Evolutionary conservation across 345 rosid species (phyloP), one percentile per base, ranked within the genome.

Genomic region (Lepidium didymum): DNA sequence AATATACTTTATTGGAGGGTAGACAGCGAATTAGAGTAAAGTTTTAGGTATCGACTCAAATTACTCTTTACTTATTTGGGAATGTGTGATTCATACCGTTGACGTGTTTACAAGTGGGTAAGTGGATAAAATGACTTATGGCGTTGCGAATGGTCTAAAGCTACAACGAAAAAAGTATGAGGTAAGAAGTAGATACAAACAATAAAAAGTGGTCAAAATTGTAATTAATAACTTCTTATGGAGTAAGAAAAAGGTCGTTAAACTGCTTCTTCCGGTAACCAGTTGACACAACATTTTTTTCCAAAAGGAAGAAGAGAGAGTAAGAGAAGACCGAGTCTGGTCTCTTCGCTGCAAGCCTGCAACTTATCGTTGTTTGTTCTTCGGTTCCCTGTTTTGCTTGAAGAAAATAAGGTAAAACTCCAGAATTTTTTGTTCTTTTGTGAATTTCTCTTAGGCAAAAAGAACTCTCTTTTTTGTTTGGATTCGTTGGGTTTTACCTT

Each of bases 251-350:
- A 52, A 29, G 33, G 33, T 29, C 56, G 35, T 10, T 57, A 61
- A 61, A 44, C 68, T 52, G 68, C 64, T 10, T 44, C 73, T 61
- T 37, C 73, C 73, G 78, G 78, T 74, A 61, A 74, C 73, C 25
- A 54, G 73, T 74, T 44, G 64, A 74, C 69, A 61, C 64, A 57
- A 52, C 63, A 19, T 67, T 59, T 13, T 14, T 38, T 60, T 74
- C 37, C 68, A 52, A 53, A 41, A 67, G 49, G 59, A 34, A 15
- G n/a, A 31, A 49, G 23, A 45, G 53, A 34, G 53, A 70, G 41
- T 59, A 60, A 64, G 56, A 64, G 59, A 62, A 52, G 58, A 74
- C 64, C 45, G 36, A 16, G 58, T 74, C 63, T 66, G 68, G 73
- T 67, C 68, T 74, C 69, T 74, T 74, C 59, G 64, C 53, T 53